A percentile compares a stretch with the other conserved stretches of the same genome.
These are phyloP conservation scores for Prunus dulcis DNA, from an alignment of 306 rosid species.

Conservation along the genomic window DNA sequence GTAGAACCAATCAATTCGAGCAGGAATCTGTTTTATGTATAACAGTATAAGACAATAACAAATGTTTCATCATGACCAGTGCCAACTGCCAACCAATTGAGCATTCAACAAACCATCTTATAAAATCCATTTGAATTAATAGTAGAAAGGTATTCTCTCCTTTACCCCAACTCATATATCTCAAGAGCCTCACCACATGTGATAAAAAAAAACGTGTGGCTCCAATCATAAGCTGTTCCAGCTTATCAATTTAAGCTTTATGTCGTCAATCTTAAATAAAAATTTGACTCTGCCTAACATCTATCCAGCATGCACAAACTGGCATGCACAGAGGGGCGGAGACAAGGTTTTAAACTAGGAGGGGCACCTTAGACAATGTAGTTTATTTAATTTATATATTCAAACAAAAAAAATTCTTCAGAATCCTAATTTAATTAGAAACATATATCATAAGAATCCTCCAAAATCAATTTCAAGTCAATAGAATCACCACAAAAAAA, in stretches of 20 bases:
- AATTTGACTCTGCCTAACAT: background rate
- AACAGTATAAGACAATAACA: background rate
- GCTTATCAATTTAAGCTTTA: background rate
- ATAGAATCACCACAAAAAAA: no score
- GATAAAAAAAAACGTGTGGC: background rate
- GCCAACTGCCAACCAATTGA: background rate
- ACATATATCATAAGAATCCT: no score
- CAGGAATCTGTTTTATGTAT: background rate
- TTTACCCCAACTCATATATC: background rate
- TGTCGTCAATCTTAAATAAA: background rate
- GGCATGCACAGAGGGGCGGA: background rate
- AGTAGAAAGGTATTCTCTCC: background rate
- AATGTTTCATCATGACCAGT: background rate
- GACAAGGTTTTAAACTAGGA: no score
- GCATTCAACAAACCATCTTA: slow-evolving; percentile 1
- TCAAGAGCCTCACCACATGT: background rate
- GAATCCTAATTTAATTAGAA: no score
- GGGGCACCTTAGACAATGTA: no score
- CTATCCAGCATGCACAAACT: background rate
- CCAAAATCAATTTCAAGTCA: no score
- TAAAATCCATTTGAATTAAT: background rate
- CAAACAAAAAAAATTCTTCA: no score
- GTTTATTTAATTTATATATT: no score
- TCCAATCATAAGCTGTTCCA: background rate
- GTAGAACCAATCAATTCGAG: background rate